Base-by-base conservation (phyloP, 495 filamentous ascomycete species). In the Penicillium cosmopolitanum region DNA sequence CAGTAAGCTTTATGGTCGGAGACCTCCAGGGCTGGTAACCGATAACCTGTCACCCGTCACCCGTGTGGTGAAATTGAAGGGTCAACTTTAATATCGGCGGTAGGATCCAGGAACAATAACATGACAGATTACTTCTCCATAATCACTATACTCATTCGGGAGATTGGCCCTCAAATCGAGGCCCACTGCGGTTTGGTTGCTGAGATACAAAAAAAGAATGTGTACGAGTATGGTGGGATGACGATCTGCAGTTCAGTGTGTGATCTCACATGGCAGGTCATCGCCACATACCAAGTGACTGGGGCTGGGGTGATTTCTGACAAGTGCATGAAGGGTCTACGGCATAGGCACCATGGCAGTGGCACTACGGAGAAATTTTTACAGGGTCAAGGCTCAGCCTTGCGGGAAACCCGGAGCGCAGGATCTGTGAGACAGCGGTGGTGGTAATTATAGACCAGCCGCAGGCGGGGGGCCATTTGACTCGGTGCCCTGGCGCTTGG, bases 401-500 rank as follows among this genome's bases (percentile, higher is more conserved):
- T 31, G 28, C 28, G 28, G 28, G 28, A 31, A 7, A 31, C 28
- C 28, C 28, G 28, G 28, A 31, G 28, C 28, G 28, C 28, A 15
- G 23, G 7, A 25, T 28, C 50, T 34, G 31, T 33, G 28, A 31
- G 28, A 10, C 10, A 52, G 50, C 19, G 19, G 19, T 21, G 19
- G 19, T 21, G n/a, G 46, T 48, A 48, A 48, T 48, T 25, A 34
- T 52, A 34, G 50, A 52, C 50, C 28, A 35, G 50, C 15, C 21
- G 13, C 12, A 46, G 42, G 42, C 42, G 42, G 42, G 42, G n/a
- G 16, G n/a, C 7, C 5, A 46, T 10, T 46, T 46, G n/a, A 46
- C 42, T 16, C 42, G 50, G 38, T 25, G 38, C 15, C n/a, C n/a
- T 40, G 55, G 54, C 58, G 63, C 51, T 59, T 52, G 47, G 55